These are phyloP conservation scores for Dactylellina parvicollis DNA, from an alignment of 2,329 filamentous ascomycete genomes.

Conservation along the genomic window DNA sequence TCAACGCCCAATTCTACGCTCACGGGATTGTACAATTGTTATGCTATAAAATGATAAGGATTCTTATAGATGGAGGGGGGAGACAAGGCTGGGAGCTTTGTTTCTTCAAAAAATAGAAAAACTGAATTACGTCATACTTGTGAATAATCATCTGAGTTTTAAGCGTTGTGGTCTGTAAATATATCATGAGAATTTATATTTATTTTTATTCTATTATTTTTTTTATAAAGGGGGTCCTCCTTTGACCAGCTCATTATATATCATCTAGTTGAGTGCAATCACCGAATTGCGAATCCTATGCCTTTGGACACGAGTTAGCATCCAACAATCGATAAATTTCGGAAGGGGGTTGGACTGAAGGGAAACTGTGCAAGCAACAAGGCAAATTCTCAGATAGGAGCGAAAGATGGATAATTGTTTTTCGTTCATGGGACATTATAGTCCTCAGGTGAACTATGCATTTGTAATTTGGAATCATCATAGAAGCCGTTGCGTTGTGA, in stretches of 20 bases:
- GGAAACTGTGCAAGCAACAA: not conserved
- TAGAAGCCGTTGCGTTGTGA: no score
- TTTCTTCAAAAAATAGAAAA: conserved; percentile 18
- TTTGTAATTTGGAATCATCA: conserved; percentile 53
- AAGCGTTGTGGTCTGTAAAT: conserved; percentile 45
- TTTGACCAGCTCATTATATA: no score
- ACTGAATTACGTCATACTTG: conserved; percentile 29
- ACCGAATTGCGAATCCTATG: not conserved
- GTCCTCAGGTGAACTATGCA: conserved; percentile 54
- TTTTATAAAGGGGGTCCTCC: no score
- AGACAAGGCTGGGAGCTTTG: conserved; percentile 7
- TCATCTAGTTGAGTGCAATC: no score
- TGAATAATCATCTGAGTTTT: conserved; percentile 11
- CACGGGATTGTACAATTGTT: conserved; percentile 23
- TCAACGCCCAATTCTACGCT: not conserved
- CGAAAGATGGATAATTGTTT: conserved; percentile 54
- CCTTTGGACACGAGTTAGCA: not conserved
- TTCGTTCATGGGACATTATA: conserved; percentile 44
- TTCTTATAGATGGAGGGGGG: not conserved
- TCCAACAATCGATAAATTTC: not conserved
- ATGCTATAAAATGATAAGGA: no score
- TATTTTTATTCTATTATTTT: not conserved
- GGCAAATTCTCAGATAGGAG: conserved; percentile 43
- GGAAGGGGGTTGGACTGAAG: not conserved
- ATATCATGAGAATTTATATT: conserved; percentile 4